Evolutionary conservation across 169 alveolate genomes (phyloP).

Genomic region (Theileria orientalis): DNA sequence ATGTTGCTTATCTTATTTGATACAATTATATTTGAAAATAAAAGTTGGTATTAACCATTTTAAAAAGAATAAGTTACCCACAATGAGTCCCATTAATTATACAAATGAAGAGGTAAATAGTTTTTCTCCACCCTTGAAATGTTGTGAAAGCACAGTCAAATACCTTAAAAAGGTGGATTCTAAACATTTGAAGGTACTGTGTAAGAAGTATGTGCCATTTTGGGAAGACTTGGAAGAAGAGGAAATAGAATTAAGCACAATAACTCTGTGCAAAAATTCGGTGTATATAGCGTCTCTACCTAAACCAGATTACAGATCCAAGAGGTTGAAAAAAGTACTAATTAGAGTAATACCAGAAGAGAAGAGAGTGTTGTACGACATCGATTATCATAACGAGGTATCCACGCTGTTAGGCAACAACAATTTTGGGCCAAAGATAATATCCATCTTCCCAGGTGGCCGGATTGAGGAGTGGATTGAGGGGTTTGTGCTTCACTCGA

Average conservation of each 20-base stretch:
- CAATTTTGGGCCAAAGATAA: slow-evolving; percentile 70
- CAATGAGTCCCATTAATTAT: too few relatives aligned
- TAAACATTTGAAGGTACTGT: background rate
- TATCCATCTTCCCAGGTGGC: slow-evolving; percentile 73
- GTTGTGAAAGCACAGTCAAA: too few relatives aligned
- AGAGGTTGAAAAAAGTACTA: slow-evolving; percentile 35
- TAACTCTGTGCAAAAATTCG: slow-evolving; percentile 6
- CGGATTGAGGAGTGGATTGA: slow-evolving; percentile 79
- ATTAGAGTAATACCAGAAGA: slow-evolving; percentile 71
- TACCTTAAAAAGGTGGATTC: too few relatives aligned
- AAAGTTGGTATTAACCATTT: too few relatives aligned
- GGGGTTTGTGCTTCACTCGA: slow-evolving; percentile 69
- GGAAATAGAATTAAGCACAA: slow-evolving; percentile 9
- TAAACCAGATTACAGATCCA: background rate
- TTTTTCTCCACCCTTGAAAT: too few relatives aligned
- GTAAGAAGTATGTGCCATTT: slow-evolving; percentile 15
- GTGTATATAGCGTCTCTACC: background rate
- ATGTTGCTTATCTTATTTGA: too few relatives aligned
- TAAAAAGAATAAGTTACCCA: too few relatives aligned
- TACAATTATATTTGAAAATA: too few relatives aligned
- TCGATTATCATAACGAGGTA: slow-evolving; percentile 70
- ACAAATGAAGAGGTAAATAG: too few relatives aligned
- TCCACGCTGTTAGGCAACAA: slow-evolving; percentile 67
- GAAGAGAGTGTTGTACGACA: slow-evolving; percentile 69
- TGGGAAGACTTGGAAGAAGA: background rate